phyloP scores from a whole-genome alignment of 2,329 filamentous ascomycete genomes.

The Cordyceps pruinosa region DNA sequence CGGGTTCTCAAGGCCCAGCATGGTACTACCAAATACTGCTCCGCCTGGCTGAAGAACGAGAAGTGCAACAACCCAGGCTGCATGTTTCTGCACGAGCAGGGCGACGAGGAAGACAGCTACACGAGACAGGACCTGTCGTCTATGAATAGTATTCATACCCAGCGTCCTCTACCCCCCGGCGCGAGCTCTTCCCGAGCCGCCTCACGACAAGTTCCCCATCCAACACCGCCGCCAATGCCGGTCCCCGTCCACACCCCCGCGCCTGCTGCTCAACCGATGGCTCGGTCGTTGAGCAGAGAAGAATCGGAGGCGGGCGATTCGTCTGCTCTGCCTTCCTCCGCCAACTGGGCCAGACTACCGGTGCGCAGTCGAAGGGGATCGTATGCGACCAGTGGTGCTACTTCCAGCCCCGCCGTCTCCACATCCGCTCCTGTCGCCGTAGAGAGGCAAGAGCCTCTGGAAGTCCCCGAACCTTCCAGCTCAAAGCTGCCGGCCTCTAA shows the following conservation, averaged over 20 bases:
- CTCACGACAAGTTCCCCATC: conserved; percentile 43
- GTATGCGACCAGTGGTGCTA: conserved; percentile 71
- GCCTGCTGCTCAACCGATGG: conserved; percentile 56
- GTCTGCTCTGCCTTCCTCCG: conserved; percentile 86
- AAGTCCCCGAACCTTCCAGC: background rate
- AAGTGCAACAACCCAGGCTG: conserved; percentile 92
- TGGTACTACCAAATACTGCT: conserved; percentile 98
- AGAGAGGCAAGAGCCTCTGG: conserved; percentile 40
- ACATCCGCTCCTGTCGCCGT: conserved; percentile 47
- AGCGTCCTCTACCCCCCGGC: conserved; percentile 54
- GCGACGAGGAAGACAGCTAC: conserved; percentile 97
- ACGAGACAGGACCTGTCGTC: conserved; percentile 90
- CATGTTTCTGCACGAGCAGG: conserved; percentile 96
- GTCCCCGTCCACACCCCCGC: conserved; percentile 3
- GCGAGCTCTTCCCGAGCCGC: conserved; percentile 46
- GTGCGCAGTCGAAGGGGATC: conserved; percentile 66
- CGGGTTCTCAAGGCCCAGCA: conserved; percentile 69
- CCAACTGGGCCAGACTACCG: conserved; percentile 79
- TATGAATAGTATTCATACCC: conserved; percentile 82
- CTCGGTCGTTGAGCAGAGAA: conserved; percentile 70
- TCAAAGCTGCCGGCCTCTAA: conserved; percentile 4
- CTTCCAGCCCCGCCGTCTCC: conserved; percentile 74
- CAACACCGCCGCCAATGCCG: conserved; percentile 31
- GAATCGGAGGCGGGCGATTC: conserved; percentile 66
- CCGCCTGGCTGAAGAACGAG: conserved; percentile 90